Base-by-base conservation (phyloP, 148 eudicot genomes). In the Simmondsia chinensis region DNA sequence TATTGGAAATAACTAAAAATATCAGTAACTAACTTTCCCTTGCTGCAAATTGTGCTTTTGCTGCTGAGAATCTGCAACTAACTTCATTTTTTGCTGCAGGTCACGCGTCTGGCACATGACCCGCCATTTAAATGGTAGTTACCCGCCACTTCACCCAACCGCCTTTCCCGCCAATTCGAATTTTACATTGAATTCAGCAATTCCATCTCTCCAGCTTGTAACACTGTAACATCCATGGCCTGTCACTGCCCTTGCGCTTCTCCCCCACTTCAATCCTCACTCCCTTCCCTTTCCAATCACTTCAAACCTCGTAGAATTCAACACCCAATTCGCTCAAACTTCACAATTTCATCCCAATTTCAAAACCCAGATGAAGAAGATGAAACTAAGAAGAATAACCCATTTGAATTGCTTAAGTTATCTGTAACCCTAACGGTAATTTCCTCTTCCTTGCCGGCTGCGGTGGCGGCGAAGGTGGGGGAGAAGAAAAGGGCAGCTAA, bases 401-500 rank as follows among this genome's bases (percentile, higher is more conserved):
- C 20, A 9, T 61, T 77, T 20, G 55, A 68, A 46, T 32, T 77
- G 14, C 65, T 87, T 30, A 67, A 68, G 17, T 34, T 79, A 16
- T 72, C 94, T 2, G 83, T 77, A 0, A 87, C 94, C 14, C 66
- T 87, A 9, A 87, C 89, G 4, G 75, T 83, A 20, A 48, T 87
- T 3, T 80, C 96, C 33, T 63, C 77, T 56, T 52, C 81, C 38
- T 48, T 87, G 18, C 76, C 86, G n/a, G 59, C 73, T 25, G 63
- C 65, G 2, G 5, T 76, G 31, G 83, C 86, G 3, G 94, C 86
- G 0, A 87, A 74, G 68, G 68, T 79, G 14, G 33, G 70, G 2
- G 72, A 77, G 20, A 68, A 65, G 50, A 87, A 72, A 48, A 87
- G 82, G 9, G 38, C 59, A 21, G 55, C 48, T 21, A 87, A 74